A percentile compares a stretch with the other conserved stretches of the same genome.
Evolutionary conservation across 352 stramenopile species (phyloP).

Genomic region (Pythium dissimile): DNA sequence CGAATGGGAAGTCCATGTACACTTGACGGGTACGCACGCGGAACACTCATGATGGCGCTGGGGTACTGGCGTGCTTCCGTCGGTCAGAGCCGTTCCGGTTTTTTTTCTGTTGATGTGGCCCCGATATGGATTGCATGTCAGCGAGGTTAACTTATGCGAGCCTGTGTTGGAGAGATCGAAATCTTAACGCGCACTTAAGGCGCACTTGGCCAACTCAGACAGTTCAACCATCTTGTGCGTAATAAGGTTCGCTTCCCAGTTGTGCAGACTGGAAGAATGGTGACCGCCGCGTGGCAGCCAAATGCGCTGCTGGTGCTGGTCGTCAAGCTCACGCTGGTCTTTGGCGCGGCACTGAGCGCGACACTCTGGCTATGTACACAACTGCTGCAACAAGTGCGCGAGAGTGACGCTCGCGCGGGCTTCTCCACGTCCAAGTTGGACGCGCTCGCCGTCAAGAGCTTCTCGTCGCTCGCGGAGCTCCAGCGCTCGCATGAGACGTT

Average conservation of each 20-base stretch:
- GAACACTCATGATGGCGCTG: conserved; percentile 2
- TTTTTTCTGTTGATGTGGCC: neutral
- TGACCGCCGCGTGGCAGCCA: conserved; percentile 5
- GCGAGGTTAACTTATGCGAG: neutral
- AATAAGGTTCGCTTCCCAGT: neutral
- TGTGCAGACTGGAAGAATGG: neutral
- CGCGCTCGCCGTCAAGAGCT: conserved; percentile 45
- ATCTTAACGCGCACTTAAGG: conserved; percentile 4
- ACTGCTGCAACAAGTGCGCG: conserved; percentile 46
- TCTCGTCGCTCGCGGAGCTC: conserved; percentile 60
- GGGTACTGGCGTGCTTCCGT: too few species aligned
- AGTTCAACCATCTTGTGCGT: too few species aligned
- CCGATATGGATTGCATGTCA: neutral
- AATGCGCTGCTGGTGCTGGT: conserved; percentile 9
- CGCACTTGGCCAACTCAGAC: neutral
- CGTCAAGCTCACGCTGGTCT: conserved; percentile 43
- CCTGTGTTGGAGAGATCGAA: too few species aligned
- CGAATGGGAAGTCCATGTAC: neutral
- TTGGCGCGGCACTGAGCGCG: conserved; percentile 26
- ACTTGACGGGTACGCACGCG: conserved; percentile 3
- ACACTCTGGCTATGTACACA: conserved; percentile 36
- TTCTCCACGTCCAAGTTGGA: conserved; percentile 50
- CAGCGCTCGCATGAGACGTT: conserved; percentile 60
- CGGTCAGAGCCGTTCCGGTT: neutral
- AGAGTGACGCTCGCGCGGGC: conserved; percentile 32